Conservation (phyloP, 2,329 filamentous ascomycete genomes). For the Colletotrichum spaethianum region DNA sequence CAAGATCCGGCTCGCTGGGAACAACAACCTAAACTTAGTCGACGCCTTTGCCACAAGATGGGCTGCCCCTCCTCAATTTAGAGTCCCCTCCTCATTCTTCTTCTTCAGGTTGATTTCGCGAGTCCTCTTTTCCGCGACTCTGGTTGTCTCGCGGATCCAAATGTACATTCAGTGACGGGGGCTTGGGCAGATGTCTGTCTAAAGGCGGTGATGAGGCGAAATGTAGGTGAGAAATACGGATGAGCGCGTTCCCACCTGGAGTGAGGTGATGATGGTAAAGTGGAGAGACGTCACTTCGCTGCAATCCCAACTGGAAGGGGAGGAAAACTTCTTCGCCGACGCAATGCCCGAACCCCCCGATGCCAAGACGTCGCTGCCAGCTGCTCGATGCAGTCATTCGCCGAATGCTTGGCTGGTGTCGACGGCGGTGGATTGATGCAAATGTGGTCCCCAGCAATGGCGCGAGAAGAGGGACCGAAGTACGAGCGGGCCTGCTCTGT, state of each 20-base stretch:
- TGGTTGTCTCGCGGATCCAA: not conserved
- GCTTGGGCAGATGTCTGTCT: too few relatives aligned
- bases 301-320: not conserved
- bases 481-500: conserved; percentile 21
- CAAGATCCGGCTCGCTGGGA: conserved; percentile 35
- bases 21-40: conserved; percentile 17
- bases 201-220: not conserved
- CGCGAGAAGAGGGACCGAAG: conserved; percentile 36
- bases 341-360: conserved; percentile 20
- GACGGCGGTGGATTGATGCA: conserved; percentile 23
- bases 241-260: not conserved
- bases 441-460: conserved; percentile 29
- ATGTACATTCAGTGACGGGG: too few relatives aligned
- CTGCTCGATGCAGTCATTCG: conserved; percentile 1
- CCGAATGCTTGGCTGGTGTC: conserved; percentile 21
- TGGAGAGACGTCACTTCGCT: conserved; percentile 29
- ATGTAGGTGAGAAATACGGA: not conserved
- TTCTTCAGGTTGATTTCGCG: not conserved
- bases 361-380: conserved; percentile 33
- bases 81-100: not conserved
- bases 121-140: not conserved
- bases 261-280: conserved; percentile 2
- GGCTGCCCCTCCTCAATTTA: not conserved
- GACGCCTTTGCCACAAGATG: not conserved
- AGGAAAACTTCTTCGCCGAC: conserved; percentile 16